Evolutionary conservation across 1,284 basidiomycete species (phyloP), one percentile per base, ranked within the genome.

Genomic region (Cystobasidium sp.): DNA sequence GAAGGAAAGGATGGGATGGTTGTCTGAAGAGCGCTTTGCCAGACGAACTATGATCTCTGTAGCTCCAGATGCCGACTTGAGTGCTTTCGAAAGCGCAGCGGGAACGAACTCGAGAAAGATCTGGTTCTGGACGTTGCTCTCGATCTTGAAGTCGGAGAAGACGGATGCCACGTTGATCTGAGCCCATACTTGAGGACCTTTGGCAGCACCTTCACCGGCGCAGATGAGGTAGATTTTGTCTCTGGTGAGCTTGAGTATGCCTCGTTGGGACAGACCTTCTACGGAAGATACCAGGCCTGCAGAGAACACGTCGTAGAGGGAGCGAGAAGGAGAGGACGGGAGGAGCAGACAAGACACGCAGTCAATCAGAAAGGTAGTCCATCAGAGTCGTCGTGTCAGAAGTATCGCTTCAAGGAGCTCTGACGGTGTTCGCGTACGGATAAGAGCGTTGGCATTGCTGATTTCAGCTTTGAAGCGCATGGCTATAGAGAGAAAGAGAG

Each of bases 21-120:
- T 51, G 52, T 65, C 77, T n/a, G 77, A 76, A 68, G 76, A 77
- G 24, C 77, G 49, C 63, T 81, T 82, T 12, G 79, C 79, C 0
- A 82, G 77, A 5, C 80, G 76, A 6, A 82, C 70, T 4, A 77
- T 78, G 46, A 81, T 76, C 44, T 76, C 74, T 56, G 76, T 78
- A 10, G 80, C 77, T 56, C 80, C 79, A 70, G 70, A 70, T 24
- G 79, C 76, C 12, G 80, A 80, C 4, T 76, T 74, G 18, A 82
- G 76, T 18, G 80, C 80, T 62, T 79, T 78, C 49, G 78, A 74
- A 20, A 81, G 74, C n/a, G 78, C 77, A 49, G 80, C 79, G 31
- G 81, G 78, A 14, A 78, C 69, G 46, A 82, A 77, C 70, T 82
- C 80, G 70, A 82, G 76, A 74, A 79, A 80, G 76, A 82, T 81